Base-by-base conservation (phyloP, 2,329 filamentous ascomycete species). In the Fusarium sp. region DNA sequence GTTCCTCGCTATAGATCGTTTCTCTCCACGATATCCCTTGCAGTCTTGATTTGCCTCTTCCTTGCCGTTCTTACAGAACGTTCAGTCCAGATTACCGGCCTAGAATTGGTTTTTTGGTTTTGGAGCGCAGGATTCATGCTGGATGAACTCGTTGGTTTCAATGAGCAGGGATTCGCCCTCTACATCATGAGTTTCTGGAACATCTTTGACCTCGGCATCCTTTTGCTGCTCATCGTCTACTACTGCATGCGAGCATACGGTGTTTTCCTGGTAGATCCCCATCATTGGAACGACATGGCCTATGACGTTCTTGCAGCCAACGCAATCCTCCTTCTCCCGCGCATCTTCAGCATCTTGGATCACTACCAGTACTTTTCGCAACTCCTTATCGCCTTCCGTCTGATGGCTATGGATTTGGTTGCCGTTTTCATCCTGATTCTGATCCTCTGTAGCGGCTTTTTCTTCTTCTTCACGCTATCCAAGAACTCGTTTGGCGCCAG, bases 161-260 rank as follows among this genome's bases (percentile, higher is more conserved):
- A 94, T 71, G 95, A 98, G 79, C 93, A 97, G 80, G 95, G 95
- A 3, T 97, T 97, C 78, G 94, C 93, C 36, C 87, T 98, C 29
- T 98, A 97, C 80, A 93, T 97, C 75, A 95, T 97, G 89, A 97
- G 93, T 78, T 96, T 97, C 78, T 97, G 95, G 95, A 97, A 97
- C 78, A 89, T 94, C 36, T 97, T 97, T 78, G 95, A 97, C 76
- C 83, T 97, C 36, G 94, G 94, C 8, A 97, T 97, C 58, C 82
- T 97, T 57, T 81, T 97, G 23, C 83, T 97, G 65, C 88, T 97
- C 73, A 89, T 96, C 74, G 87, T 92, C 60, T 97, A 97, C 82
- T 97, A 97, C 78, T 92, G 91, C 74, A 89, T 97, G 82, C 89
- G 95, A 61, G 85, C 96, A 13, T 97, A 96, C 75, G 93, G 93